phyloP scores from a whole-genome alignment of 345 rosid genomes.

The Hibiscus trionum region DNA sequence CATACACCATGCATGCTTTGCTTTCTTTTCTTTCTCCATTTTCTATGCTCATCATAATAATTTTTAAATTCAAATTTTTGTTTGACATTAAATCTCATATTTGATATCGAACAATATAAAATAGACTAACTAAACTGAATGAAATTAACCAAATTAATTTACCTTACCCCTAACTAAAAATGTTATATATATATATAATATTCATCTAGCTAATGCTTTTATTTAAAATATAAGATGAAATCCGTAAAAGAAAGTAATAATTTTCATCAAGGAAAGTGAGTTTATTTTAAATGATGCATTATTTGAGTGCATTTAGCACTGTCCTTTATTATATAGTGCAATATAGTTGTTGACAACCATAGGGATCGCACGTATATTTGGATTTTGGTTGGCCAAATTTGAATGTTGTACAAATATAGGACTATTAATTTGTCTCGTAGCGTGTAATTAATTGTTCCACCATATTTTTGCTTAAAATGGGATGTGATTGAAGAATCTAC shows the following conservation, averaged over 20 bases:
- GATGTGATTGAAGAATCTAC: neutral
- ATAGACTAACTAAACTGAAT: too few relatives aligned
- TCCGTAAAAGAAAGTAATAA: too few relatives aligned
- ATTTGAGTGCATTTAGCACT: neutral
- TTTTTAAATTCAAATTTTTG: neutral
- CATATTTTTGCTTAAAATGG: neutral
- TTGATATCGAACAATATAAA: too few relatives aligned
- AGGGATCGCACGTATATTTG: neutral
- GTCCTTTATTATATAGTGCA: neutral
- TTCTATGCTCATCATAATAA: conserved; percentile 10
- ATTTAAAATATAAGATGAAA: too few relatives aligned
- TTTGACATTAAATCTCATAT: too few relatives aligned
- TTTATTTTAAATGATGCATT: too few relatives aligned
- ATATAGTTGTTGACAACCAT: neutral
- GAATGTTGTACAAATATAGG: neutral
- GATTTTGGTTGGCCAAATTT: neutral
- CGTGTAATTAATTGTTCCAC: neutral
- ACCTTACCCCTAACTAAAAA: too few relatives aligned
- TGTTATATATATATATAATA: too few relatives aligned
- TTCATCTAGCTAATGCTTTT: too few relatives aligned
- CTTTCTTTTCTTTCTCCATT: conserved; percentile 29
- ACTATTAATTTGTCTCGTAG: neutral
- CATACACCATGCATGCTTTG: conserved; percentile 40
- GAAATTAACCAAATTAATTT: too few relatives aligned
- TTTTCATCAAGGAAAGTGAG: too few relatives aligned